These are phyloP conservation scores for Lichtheimia ornata DNA, from an alignment of 371 early-diverging fungal species.

Conservation along the genomic window DNA sequence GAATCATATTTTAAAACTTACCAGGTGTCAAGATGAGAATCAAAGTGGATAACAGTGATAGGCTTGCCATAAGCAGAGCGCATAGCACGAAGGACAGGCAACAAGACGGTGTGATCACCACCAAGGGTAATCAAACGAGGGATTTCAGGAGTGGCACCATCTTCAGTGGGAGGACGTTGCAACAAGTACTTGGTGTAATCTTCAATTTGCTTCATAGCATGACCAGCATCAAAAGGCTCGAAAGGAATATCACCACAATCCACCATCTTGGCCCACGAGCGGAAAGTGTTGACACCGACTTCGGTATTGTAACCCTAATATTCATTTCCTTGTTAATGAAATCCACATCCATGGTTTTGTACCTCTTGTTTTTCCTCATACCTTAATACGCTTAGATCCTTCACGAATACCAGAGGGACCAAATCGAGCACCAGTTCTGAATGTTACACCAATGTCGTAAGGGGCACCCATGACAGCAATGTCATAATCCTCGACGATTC, in stretches of 20 bases:
- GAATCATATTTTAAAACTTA: conserved; percentile 1
- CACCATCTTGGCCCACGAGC: conserved; percentile 48
- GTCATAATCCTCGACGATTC: conserved; percentile 39
- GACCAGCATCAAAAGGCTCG: conserved; percentile 44
- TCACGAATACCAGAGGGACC: conserved; percentile 53
- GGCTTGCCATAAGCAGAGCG: conserved; percentile 35
- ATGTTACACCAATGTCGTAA: conserved; percentile 52
- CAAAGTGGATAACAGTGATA: conserved; percentile 53
- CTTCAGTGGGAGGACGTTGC: conserved; percentile 26
- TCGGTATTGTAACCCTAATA: conserved; percentile 39
- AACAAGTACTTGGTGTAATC: conserved; percentile 34
- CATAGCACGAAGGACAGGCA: conserved; percentile 47
- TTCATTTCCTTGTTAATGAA: not conserved
- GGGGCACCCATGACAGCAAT: conserved; percentile 52
- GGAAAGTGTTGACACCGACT: conserved; percentile 41
- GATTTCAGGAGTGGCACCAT: conserved; percentile 10
- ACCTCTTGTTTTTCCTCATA: conserved; percentile 5
- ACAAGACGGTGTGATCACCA: conserved; percentile 48
- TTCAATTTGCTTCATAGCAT: conserved; percentile 49
- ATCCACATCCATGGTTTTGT: not conserved
- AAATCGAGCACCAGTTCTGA: conserved; percentile 52
- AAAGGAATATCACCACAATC: conserved; percentile 57
- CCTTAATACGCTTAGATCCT: conserved; percentile 45
- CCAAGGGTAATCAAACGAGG: conserved; percentile 46
- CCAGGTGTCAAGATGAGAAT: conserved; percentile 55